Percentiles rank a stretch among this genome's conserved stretches.
phyloP scores from a whole-genome alignment of 2,329 filamentous ascomycete species.

The Penicillium sp. region DNA sequence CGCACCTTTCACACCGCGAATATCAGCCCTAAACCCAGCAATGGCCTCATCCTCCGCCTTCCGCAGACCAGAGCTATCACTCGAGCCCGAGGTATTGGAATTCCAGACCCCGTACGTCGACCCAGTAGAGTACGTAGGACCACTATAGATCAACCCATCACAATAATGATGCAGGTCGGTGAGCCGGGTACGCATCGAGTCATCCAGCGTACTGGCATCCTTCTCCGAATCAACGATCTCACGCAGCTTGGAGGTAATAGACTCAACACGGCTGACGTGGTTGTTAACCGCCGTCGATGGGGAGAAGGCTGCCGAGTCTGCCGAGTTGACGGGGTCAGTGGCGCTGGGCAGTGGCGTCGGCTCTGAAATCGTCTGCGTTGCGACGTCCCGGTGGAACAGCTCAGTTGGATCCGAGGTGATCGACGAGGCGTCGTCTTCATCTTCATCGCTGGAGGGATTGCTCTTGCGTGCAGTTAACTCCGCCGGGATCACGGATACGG shows the following conservation, averaged over 20 bases:
- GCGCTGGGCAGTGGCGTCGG: constrained; percentile 18
- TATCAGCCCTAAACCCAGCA: constrained; percentile 51
- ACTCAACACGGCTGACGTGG: constrained; percentile 42
- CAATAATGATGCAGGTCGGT: constrained; percentile 47
- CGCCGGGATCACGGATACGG: constrained; percentile 46
- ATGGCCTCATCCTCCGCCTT: constrained; percentile 50
- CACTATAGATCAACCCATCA: constrained; percentile 39
- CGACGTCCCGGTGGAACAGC: constrained; percentile 56
- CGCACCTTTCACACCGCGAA: constrained; percentile 55
- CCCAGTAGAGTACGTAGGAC: constrained; percentile 23
- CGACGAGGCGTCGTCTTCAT: constrained; percentile 35
- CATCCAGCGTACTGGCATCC: constrained; percentile 26
- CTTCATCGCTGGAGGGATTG: constrained; percentile 15
- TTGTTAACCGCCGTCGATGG: constrained; percentile 22
- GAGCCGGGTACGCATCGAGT: constrained; percentile 29
- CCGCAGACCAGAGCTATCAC: constrained; percentile 21
- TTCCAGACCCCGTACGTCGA: constrained; percentile 30
- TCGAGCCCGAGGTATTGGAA: constrained; percentile 8
- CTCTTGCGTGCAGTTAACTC: constrained; percentile 23
- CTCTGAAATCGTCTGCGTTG: constrained; percentile 51
- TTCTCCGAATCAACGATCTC: constrained; percentile 39
- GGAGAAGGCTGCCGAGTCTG: constrained; percentile 12
- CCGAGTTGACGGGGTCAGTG: constrained; percentile 13
- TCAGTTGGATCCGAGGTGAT: constrained; percentile 52
- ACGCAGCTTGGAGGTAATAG: constrained; percentile 45